Conservation (phyloP, 106 monocot species). For the Narthecium ossifragum region DNA sequence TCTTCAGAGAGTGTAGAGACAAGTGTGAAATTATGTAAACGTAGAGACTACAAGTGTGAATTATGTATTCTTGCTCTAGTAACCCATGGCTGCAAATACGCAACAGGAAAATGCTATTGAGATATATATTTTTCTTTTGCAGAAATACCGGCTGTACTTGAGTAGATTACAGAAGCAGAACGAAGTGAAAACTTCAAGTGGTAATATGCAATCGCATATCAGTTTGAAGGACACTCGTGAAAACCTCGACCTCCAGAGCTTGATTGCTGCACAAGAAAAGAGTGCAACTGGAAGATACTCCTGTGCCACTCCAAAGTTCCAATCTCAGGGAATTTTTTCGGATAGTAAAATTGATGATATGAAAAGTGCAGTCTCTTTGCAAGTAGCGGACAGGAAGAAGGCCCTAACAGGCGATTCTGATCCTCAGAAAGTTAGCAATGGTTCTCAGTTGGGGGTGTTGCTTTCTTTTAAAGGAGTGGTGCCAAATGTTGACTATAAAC, state of each 20-base stretch:
- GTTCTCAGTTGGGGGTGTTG: conserved; percentile 20
- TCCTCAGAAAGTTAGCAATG: conserved; percentile 13
- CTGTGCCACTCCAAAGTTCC: conserved; percentile 16
- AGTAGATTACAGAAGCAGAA: conserved; percentile 71
- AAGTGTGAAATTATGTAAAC: too few species aligned
- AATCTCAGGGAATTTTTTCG: conserved; percentile 20
- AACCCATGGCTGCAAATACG: too few species aligned
- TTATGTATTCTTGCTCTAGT: too few species aligned
- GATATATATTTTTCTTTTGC: conserved; percentile 27
- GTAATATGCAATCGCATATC: conserved; percentile 10
- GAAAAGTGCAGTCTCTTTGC: conserved; percentile 12
- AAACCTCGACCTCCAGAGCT: conserved; percentile 3
- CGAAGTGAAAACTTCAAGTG: conserved; percentile 11
- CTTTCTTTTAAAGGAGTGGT: conserved; percentile 29
- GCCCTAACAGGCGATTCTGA: conserved; percentile 2
- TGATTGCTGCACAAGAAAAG: background rate
- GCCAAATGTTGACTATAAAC: conserved; percentile 21
- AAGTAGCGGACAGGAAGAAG: conserved; percentile 16
- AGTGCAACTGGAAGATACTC: background rate
- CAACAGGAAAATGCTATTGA: too few species aligned
- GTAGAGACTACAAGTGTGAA: too few species aligned
- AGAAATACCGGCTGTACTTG: conserved; percentile 83
- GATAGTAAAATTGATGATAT: conserved; percentile 17
- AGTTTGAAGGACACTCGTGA: conserved; percentile 1
- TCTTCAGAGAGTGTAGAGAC: too few species aligned